Conservation (phyloP, 768 basidiomycete species). For the Pleurotus citrinopileatus region DNA sequence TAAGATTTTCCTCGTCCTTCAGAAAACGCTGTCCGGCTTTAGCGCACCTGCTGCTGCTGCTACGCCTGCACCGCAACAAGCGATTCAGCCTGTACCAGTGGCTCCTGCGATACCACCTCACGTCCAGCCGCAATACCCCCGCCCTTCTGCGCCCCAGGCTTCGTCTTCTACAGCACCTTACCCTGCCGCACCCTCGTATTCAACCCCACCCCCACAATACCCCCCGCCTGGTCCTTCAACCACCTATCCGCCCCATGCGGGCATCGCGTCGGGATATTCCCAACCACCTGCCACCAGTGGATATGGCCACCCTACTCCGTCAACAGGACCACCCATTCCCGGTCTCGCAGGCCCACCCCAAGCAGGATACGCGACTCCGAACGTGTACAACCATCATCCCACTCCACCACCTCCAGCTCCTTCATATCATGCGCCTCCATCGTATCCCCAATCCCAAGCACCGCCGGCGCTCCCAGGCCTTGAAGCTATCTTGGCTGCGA, state of each 20-base stretch:
- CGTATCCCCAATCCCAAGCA: slow-evolving; percentile 20
- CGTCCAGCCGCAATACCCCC: slow-evolving; percentile 37
- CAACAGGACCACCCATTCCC: slow-evolving; percentile 1
- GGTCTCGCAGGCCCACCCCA: not conserved
- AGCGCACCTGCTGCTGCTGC: slow-evolving; percentile 21
- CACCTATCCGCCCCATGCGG: slow-evolving; percentile 1
- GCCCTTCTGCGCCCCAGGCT: slow-evolving; percentile 29
- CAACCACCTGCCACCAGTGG: slow-evolving; percentile 12
- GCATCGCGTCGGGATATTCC: slow-evolving; percentile 10
- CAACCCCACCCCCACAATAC: slow-evolving; percentile 17
- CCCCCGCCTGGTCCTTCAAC: slow-evolving; percentile 6
- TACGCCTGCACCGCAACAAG: too few species aligned
- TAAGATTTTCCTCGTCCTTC: not conserved
- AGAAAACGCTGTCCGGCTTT: slow-evolving; percentile 67
- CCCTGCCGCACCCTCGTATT: slow-evolving; percentile 17
- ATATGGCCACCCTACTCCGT: not conserved
- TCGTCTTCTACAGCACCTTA: slow-evolving; percentile 15
- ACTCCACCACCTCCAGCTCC: slow-evolving; percentile 15
- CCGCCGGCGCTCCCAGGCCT: slow-evolving; percentile 25
- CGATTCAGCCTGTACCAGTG: too few species aligned
- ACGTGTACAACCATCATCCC: slow-evolving; percentile 9
- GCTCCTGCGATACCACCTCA: slow-evolving; percentile 26
- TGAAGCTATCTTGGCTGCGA: slow-evolving; percentile 53
- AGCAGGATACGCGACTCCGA: not conserved
- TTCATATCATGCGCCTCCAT: slow-evolving; percentile 19